Evolutionary conservation across 306 rosid species (phyloP), one percentile per base, ranked within the genome.

Genomic region (Psophocarpus tetragonolobus): DNA sequence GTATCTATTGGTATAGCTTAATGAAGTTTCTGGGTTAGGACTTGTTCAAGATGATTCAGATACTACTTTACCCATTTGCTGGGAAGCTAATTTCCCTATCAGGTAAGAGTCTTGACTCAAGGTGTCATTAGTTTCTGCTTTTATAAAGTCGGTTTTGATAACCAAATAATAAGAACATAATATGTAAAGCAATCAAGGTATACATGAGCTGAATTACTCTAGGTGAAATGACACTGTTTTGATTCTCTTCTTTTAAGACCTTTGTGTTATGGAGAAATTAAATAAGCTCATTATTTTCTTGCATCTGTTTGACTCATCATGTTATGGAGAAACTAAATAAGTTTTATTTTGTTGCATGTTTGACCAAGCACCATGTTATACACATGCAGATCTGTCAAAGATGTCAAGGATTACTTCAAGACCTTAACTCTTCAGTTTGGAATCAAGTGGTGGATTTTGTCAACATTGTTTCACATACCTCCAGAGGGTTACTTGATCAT

Each of bases 401-500:
- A 92, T 35, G 87, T 88, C 23, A 84, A 88, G 73, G 84, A 83
- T 75, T 76, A 85, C 71, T 90, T 92, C 88, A 90, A 90, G 83
- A 83, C 93, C 81, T 44, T 92, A 71, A 86, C 86, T 3, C 87
- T 92, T 64, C 89, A 73, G 60, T 90, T 92, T 26, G 90, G 90
- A 63, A 92, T 85, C 88, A 88, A 84, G 80, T 92, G 92, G 92
- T 88, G 92, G 96, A 83, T 90, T 76, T 74, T 83, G 83, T 83
- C 93, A 57, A 86, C 84, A 6, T 53, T 83, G 75, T 80, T 92
- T 67, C 86, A 81, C 80, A 87, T 92, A 63, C 88, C 88, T 29
- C 93, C 96, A 0, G 97, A 92, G 86, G 89, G 91, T 61, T 90
- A 92, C 85, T 82, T 90, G 86, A 82, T 81, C 70, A 83, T 90